Percentiles rank a stretch among this genome's conserved stretches.
Conservation (phyloP, 2,329 filamentous ascomycete species). For the Taxawa tesnikishii region DNA sequence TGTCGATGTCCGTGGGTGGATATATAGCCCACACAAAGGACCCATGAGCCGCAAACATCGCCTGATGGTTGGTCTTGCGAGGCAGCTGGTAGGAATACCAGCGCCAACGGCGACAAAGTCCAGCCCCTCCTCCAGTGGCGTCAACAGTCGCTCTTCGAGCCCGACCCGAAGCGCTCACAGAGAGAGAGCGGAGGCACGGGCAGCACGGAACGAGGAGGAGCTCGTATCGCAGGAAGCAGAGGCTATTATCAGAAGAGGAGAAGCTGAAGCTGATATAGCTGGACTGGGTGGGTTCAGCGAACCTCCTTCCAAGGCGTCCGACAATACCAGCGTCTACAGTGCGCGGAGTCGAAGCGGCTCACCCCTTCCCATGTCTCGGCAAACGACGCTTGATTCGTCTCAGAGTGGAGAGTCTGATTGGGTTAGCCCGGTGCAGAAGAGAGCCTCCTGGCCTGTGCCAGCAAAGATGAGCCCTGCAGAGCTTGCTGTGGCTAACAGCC, state of each 20-base stretch:
- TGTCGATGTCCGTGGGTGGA: slow-evolving; percentile 90
- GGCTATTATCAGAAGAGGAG: slow-evolving; percentile 60
- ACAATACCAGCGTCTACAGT: slow-evolving; percentile 25
- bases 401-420: slow-evolving; percentile 10
- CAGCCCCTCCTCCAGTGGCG: slow-evolving; percentile 29
- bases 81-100: slow-evolving; percentile 78
- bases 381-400: slow-evolving; percentile 4
- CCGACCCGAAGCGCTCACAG: slow-evolving; percentile 17
- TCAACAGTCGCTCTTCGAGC: slow-evolving; percentile 23
- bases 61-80: slow-evolving; percentile 72
- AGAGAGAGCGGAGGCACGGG: slow-evolving; percentile 31
- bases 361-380: slow-evolving; percentile 6
- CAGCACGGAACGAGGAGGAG: slow-evolving; percentile 38
- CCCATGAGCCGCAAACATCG: slow-evolving; percentile 81
- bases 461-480: slow-evolving; percentile 64
- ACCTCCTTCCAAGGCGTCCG: slow-evolving; percentile 37
- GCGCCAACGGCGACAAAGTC: slow-evolving; percentile 40
- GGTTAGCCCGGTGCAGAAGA: slow-evolving; percentile 31
- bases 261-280: slow-evolving; percentile 58
- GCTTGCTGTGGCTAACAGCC: slow-evolving; percentile 65
- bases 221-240: slow-evolving; percentile 64
- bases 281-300: slow-evolving; percentile 65
- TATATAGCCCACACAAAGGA: slow-evolving; percentile 75
- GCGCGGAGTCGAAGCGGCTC: slow-evolving; percentile 20
- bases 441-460: slow-evolving; percentile 36